Evolutionary conservation across 768 basidiomycete genomes (phyloP).

Genomic region (Hericium erinaceus): DNA sequence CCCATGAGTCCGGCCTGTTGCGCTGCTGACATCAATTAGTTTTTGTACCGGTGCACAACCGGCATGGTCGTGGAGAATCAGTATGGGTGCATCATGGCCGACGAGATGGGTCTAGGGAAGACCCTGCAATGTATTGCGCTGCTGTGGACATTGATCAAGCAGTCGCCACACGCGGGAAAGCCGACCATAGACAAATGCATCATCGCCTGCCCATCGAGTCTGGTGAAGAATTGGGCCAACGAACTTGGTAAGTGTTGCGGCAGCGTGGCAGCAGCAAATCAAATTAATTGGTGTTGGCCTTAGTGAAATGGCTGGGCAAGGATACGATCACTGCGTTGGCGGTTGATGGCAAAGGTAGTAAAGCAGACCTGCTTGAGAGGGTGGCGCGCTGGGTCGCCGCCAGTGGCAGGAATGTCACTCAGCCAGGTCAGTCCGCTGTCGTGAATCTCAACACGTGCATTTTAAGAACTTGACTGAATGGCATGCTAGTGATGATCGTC

Average conservation of each 20-base stretch:
- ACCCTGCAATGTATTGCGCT: slow-evolving; percentile 95
- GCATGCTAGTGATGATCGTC: slow-evolving; percentile 82
- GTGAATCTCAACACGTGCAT: background rate
- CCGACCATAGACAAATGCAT: slow-evolving; percentile 93
- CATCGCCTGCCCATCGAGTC: slow-evolving; percentile 92
- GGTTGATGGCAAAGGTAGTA: slow-evolving; percentile 88
- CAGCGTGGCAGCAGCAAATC: background rate
- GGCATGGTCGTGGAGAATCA: slow-evolving; percentile 90
- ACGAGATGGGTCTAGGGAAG: slow-evolving; percentile 98
- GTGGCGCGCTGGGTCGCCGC: slow-evolving; percentile 89
- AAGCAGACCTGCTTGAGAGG: slow-evolving; percentile 66
- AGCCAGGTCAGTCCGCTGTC: slow-evolving; percentile 54
- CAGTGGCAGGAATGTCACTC: slow-evolving; percentile 79
- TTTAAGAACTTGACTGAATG: background rate
- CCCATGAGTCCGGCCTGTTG: slow-evolving; percentile 1
- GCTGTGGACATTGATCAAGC: slow-evolving; percentile 91
- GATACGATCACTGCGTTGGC: slow-evolving; percentile 76
- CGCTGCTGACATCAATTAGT: slow-evolving; percentile 39
- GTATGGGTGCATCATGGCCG: slow-evolving; percentile 97
- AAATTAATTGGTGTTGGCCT: background rate
- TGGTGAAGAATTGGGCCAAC: slow-evolving; percentile 98
- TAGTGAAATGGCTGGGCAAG: slow-evolving; percentile 94
- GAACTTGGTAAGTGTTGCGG: slow-evolving; percentile 58
- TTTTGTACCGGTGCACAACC: slow-evolving; percentile 90
- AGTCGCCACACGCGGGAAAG: slow-evolving; percentile 83